phyloP scores from a whole-genome alignment of 305 asterid genomes.

The Fraxinus velutina region DNA sequence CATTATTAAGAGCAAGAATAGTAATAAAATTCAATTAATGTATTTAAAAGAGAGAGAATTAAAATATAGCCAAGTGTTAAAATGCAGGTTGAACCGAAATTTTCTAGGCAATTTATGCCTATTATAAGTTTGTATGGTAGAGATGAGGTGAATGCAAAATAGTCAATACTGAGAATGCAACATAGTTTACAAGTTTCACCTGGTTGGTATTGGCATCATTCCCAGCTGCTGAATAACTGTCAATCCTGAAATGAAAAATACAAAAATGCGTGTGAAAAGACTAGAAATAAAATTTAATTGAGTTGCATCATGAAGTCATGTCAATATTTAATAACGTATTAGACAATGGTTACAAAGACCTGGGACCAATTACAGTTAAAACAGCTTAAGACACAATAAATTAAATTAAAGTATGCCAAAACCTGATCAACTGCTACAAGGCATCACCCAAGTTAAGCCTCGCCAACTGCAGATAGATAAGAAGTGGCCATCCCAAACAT shows the following conservation, averaged over 20 bases:
- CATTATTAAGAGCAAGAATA: background rate
- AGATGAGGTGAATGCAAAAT: background rate
- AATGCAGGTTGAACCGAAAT: background rate
- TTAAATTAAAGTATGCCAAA: background rate
- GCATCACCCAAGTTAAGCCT: background rate
- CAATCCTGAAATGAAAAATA: constrained; percentile 44
- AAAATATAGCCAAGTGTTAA: background rate
- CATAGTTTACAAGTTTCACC: constrained; percentile 42
- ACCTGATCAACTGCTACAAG: background rate
- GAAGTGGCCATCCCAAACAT: background rate
- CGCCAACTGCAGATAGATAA: background rate
- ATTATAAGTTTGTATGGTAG: background rate
- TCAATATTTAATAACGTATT: background rate
- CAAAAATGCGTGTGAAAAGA: constrained; percentile 14
- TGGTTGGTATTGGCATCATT: constrained; percentile 53
- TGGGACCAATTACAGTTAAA: background rate
- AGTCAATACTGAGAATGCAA: constrained; percentile 8
- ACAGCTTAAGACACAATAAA: background rate
- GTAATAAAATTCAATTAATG: background rate
- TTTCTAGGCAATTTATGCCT: background rate
- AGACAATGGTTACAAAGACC: background rate
- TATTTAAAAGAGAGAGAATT: background rate
- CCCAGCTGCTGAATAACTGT: constrained; percentile 37
- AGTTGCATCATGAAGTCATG: background rate
- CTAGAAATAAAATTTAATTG: constrained; percentile 12